Base-by-base conservation (phyloP, 108 stramenopile genomes). In the Cyclotella cryptica region DNA sequence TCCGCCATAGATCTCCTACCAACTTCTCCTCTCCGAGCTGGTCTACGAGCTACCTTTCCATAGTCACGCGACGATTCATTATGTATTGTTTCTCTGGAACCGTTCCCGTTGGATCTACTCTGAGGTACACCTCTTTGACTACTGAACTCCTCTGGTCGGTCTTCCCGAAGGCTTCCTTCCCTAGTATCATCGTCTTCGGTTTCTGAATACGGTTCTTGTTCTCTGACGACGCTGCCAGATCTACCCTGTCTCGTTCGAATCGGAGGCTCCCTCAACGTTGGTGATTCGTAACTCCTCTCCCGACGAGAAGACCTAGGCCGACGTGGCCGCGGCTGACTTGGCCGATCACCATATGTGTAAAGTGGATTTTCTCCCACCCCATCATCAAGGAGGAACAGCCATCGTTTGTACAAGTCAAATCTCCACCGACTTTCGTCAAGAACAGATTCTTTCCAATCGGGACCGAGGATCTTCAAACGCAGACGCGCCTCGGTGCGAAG, bases 351-450 rank as follows among this genome's bases (percentile, higher is more conserved):
- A 74, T 78, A 77, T 24, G 58, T 64, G 51, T 84, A 77, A 21
- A 78, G 39, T 22, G 63, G 72, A 78, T 83, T 79, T 61, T 84
- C 87, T 8, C 92, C 92, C 43, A 92, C 81, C 14, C 92, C 92
- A 47, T 90, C 84, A 76, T 91, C 75, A 58, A 92, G 51, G 46
- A 74, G 79, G 75, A 80, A 86, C 45, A 95, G 80, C 90, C 92
- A 95, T 35, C 84, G 69, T 66, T 95, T 93, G 78, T 95, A 95
- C 65, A 93, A 77, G 64, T 92, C 72, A 57, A 87, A 78, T 61
- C 94, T 71, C 94, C 92, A 95, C 26, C 88, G 78, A 69, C 89
- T 88, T 79, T 95, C 94, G 68, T 92, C 87, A 65, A 87, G 83
- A 13, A 95, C 89, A 30, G 74, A 71, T 19, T 87, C 80, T 51